These are phyloP conservation scores for Paraphoma chrysanthemicola DNA, from an alignment of 2,329 filamentous ascomycete genomes.

Conservation along the genomic window DNA sequence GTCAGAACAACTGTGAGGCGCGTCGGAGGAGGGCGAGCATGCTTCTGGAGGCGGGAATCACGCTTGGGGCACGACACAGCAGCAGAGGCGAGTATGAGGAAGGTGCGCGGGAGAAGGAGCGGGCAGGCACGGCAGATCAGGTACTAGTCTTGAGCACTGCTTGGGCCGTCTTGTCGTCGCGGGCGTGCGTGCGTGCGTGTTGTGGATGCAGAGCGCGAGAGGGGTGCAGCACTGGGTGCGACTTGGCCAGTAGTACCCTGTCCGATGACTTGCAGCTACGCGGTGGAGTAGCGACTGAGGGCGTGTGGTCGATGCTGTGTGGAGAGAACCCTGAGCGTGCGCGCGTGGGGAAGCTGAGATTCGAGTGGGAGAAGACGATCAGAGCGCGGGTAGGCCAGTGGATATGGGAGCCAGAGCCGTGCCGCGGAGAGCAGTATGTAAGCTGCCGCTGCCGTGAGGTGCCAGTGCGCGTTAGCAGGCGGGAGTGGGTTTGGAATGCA, in stretches of 20 bases:
- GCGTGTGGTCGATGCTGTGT: background rate
- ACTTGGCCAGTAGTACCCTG: slow-evolving; percentile 9
- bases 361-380: slow-evolving; percentile 15
- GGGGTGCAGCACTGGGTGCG: slow-evolving; percentile 5
- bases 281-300: background rate
- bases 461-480: too few relatives aligned
- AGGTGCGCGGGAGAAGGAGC: slow-evolving; percentile 2
- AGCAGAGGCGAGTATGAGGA: background rate
- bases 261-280: slow-evolving; percentile 23
- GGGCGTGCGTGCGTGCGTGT: background rate
- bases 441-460: slow-evolving; percentile 5
- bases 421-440: slow-evolving; percentile 6
- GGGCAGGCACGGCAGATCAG: slow-evolving; percentile 11
- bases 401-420: slow-evolving; percentile 9
- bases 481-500: background rate
- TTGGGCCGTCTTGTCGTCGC: background rate
- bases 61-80: background rate
- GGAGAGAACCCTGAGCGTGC: slow-evolving; percentile 17
- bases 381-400: slow-evolving; percentile 16
- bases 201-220: background rate
- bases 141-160: slow-evolving; percentile 3
- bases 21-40: slow-evolving; percentile 22
- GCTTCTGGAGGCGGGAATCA: slow-evolving; percentile 7
- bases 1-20: slow-evolving; percentile 22
- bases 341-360: slow-evolving; percentile 22